Evolutionary conservation across 2,329 filamentous ascomycete genomes (phyloP), one percentile per base, ranked within the genome.

Genomic region (Fusarium tanahbumbuense): DNA sequence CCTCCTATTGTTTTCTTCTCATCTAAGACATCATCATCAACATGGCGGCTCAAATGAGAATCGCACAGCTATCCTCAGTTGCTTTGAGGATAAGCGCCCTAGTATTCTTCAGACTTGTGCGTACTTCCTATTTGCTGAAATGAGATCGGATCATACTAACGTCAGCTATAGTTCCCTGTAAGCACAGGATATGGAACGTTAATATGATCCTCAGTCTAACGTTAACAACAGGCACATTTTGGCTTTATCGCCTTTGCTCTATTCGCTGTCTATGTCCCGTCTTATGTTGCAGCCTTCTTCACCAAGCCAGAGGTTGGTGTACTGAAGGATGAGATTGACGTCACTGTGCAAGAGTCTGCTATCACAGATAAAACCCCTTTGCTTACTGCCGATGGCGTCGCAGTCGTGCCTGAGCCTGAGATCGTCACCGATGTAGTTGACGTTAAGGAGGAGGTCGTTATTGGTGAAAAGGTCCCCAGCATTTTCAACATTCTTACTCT

Each of bases 401-500:
- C 69, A 16, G 64, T 67, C n/a, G 70, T 77, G 50, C 67, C 79
- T 56, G 78, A 65, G 53, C 70, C 76, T 68, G 75, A 80, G 25
- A 65, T 85, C 28, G 74, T 83, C 8, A 77, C 82, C 20, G 82
- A 86, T 59, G 83, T 89, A 61, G 81, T 93, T 37, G 85, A 88
- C 28, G 82, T 93, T 25, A 78, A 89, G 60, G 91, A 94, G 76
- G 90, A 86, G 1, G 79, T 92, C 6, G 76, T 88, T 13, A 73
- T 92, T 18, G 82, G 87, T 53, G 83, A 90, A 75, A 87, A 87
- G 72, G 83, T 86, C 15, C 79, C 87, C 4, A 84, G 84, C 23
- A 81, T 87, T 2, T 81, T 91, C 70, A 86, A 85, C 69, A 92
- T 93, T 5, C 82, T 98, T 9, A 81, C 97, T 25, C 88, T 88